phyloP scores from a whole-genome alignment of 495 filamentous ascomycete genomes.

The Cladorrhinum samala region DNA sequence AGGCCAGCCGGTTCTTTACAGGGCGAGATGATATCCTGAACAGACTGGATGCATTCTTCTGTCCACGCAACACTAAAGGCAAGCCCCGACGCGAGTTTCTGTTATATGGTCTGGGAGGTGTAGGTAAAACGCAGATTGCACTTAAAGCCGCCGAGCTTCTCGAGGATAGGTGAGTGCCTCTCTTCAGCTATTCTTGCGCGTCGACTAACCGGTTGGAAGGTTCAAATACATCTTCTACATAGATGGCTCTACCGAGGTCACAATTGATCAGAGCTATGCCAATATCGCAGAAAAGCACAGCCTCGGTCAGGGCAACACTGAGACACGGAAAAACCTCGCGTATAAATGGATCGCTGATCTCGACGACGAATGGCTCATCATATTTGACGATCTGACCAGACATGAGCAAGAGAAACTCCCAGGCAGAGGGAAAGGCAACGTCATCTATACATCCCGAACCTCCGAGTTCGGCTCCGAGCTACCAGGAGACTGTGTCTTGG shows the following conservation, averaged over 20 bases:
- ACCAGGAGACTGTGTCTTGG: neutral
- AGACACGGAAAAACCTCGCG: neutral
- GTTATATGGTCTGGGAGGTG: slow-evolving; percentile 18
- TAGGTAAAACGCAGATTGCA: slow-evolving; percentile 23
- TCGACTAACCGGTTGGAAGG: neutral
- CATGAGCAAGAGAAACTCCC: neutral
- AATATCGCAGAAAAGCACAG: slow-evolving; percentile 1
- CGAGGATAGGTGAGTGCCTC: slow-evolving; percentile 3
- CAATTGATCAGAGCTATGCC: slow-evolving; percentile 13
- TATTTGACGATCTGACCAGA: slow-evolving; percentile 16
- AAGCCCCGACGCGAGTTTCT: slow-evolving; percentile 9
- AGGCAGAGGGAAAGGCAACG: slow-evolving; percentile 13
- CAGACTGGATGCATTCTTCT: slow-evolving; percentile 7
- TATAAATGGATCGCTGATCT: too few relatives aligned
- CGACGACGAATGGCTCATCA: too few relatives aligned
- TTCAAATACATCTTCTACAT: slow-evolving; percentile 18
- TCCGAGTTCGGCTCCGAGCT: neutral
- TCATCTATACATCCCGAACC: slow-evolving; percentile 18
- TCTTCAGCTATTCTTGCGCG: neutral
- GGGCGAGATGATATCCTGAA: slow-evolving; percentile 16
- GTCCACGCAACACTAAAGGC: neutral
- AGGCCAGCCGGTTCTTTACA: slow-evolving; percentile 15
- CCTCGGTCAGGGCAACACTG: neutral
- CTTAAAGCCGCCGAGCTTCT: slow-evolving; percentile 8
- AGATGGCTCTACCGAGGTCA: slow-evolving; percentile 8